Evolutionary conservation across 331 rosid genomes (phyloP), one percentile per base, ranked within the genome.

Genomic region (Stylosanthes scabra): DNA sequence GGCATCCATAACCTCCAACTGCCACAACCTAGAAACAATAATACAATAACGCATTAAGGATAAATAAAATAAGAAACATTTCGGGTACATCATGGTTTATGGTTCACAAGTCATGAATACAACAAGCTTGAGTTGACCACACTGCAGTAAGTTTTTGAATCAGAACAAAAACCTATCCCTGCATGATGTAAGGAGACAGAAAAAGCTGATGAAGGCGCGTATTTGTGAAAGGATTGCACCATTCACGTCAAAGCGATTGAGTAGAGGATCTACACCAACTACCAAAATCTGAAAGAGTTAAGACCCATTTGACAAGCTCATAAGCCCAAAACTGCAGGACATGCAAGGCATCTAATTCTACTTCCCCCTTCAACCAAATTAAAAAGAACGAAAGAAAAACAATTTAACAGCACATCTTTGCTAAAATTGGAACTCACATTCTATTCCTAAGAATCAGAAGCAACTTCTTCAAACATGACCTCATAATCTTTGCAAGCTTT

Each of bases 1-100:
- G 85, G 74, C 96, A 91, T 12, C 98, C 96, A 58, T 86, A 89
- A 65, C 97, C 98, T 62, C 98, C 98, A 46, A 91, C 85, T 34
- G 98, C 97, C 68, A 90, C 76, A 75, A 93, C 88, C 98, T 93
- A 89, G 63, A 67, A 75, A n/a, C 63, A 64, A 40, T 12, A 7
- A n/a, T 10, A 34, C 57, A 68, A 27, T 8, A 69, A 76, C 44
- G 47, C 59, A 42, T 42, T 39, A n/a, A 61, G 67, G 45, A 66
- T 78, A 31, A 31, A 56, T 52, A 59, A 49, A 60, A 67, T 66
- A 49, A 66, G 59, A 45, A 52, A 49, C 72, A 14, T 57, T 27
- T 20, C 25, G 1, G 25, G 25, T 20, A 20, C 0, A 20, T 20
- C 25, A 20, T 20, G 25, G 25, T 20, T 20, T 20, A 20, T 20